Percentiles rank a stretch among this genome's conserved stretches.
Evolutionary conservation across 805 yeast species (phyloP).

Genomic region (Monosporozyma solicola): DNA sequence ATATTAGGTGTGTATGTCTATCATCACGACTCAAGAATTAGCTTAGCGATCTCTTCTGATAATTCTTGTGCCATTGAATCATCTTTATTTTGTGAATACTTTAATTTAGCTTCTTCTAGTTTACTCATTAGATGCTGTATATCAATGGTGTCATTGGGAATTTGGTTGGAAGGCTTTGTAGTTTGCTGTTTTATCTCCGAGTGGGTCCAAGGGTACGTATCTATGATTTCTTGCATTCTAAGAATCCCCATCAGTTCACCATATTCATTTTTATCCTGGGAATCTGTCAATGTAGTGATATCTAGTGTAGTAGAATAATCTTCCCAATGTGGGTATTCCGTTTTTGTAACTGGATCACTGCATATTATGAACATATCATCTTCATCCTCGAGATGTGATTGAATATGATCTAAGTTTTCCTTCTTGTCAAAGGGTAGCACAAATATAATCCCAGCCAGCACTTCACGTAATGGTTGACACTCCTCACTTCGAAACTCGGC

Average conservation of each 20-base stretch:
- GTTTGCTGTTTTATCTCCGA: slow-evolving; percentile 4
- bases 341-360: not conserved
- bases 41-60: slow-evolving; percentile 17
- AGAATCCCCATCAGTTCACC: slow-evolving; percentile 36
- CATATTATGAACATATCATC: slow-evolving; percentile 3
- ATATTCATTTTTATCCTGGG: not conserved
- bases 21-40: slow-evolving; percentile 1
- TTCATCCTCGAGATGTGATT: slow-evolving; percentile 6
- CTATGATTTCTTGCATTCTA: slow-evolving; percentile 38
- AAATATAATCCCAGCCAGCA: slow-evolving; percentile 38
- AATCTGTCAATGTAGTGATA: not conserved
- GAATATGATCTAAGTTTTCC: not conserved
- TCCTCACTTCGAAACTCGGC: slow-evolving; percentile 33
- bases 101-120: slow-evolving; percentile 14
- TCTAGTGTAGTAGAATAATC: slow-evolving; percentile 13
- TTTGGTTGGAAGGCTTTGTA: not conserved
- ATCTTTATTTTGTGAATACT: slow-evolving; percentile 15
- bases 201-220: slow-evolving; percentile 40
- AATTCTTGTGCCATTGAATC: slow-evolving; percentile 14
- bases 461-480: slow-evolving; percentile 34
- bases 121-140: slow-evolving; percentile 6
- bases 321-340: not conserved
- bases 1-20: not conserved
- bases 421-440: slow-evolving; percentile 12
- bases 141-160: not conserved